A percentile compares a stretch with the other conserved stretches of the same genome.
Conservation (phyloP, 345 rosid genomes). For the Eucalyptus regnans region DNA sequence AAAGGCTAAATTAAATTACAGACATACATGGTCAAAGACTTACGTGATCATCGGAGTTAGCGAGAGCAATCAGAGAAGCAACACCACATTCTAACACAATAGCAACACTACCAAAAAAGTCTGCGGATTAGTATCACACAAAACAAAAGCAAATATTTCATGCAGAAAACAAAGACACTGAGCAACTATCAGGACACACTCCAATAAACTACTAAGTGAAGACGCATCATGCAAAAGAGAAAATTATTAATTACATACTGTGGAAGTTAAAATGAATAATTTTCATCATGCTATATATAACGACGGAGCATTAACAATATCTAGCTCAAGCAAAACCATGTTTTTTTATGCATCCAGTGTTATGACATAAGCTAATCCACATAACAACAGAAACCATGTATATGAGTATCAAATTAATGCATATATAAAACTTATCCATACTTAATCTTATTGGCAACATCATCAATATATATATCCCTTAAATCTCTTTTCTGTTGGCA, state of each 20-base stretch:
- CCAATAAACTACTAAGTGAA: not conserved
- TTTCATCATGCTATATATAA: not conserved
- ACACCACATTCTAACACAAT: constrained; percentile 34
- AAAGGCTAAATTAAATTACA: not conserved
- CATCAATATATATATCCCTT: too few relatives aligned
- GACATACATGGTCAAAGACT: not conserved
- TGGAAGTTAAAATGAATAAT: not conserved
- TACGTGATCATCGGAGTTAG: constrained; percentile 22
- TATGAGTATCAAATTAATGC: not conserved
- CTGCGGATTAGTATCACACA: not conserved
- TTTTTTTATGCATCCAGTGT: not conserved
- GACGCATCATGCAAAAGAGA: not conserved
- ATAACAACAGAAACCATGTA: too few relatives aligned
- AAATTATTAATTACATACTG: not conserved
- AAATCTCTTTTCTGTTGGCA: not conserved
- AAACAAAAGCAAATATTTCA: not conserved
- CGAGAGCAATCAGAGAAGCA: constrained; percentile 20
- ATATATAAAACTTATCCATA: not conserved
- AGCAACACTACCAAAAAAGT: constrained; percentile 9
- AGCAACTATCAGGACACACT: not conserved
- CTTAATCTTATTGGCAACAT: not conserved
- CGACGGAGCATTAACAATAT: not conserved
- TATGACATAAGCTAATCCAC: not conserved
- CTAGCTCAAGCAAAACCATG: not conserved
- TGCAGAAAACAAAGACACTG: not conserved